A percentile compares a stretch with the other conserved stretches of the same genome.
These are phyloP conservation scores for Coniochaeta pulveracea DNA, from an alignment of 2,329 filamentous ascomycete species.

Conservation along the genomic window DNA sequence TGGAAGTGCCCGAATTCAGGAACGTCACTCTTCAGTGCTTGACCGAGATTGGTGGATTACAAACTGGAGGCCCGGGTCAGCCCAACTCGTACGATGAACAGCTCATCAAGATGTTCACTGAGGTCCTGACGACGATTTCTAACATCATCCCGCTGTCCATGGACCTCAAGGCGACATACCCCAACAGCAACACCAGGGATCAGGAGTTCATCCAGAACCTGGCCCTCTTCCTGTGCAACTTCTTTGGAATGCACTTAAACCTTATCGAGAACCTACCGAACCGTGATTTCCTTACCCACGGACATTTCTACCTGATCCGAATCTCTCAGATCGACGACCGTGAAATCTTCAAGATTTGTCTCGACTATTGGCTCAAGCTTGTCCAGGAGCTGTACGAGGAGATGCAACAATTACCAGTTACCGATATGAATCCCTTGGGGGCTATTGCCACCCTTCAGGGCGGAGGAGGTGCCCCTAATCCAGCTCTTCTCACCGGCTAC, in stretches of 20 bases:
- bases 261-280: slow-evolving; percentile 95
- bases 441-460: slow-evolving; percentile 67
- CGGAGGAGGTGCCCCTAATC: slow-evolving; percentile 78
- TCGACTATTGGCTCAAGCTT: slow-evolving; percentile 98
- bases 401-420: slow-evolving; percentile 92
- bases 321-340: slow-evolving; percentile 98
- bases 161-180: slow-evolving; percentile 85
- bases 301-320: slow-evolving; percentile 94
- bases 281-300: slow-evolving; percentile 86
- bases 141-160: slow-evolving; percentile 85
- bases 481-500: slow-evolving; percentile 75
- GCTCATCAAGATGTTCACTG: slow-evolving; percentile 96
- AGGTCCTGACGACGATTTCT: slow-evolving; percentile 84
- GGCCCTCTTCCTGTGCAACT: slow-evolving; percentile 91
- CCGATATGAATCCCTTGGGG: slow-evolving; percentile 82
- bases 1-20: slow-evolving; percentile 88
- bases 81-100: slow-evolving; percentile 81
- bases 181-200: slow-evolving; percentile 80
- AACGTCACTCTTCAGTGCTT: slow-evolving; percentile 95
- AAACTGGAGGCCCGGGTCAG: slow-evolving; percentile 61
- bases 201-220: slow-evolving; percentile 98
- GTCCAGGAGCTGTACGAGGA: slow-evolving; percentile 98
- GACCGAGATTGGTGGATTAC: slow-evolving; percentile 91
- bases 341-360: slow-evolving; percentile 98
- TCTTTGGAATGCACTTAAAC: slow-evolving; percentile 89